phyloP scores from a whole-genome alignment of 371 early-diverging fungal genomes.

The Mortierella sp. region DNA sequence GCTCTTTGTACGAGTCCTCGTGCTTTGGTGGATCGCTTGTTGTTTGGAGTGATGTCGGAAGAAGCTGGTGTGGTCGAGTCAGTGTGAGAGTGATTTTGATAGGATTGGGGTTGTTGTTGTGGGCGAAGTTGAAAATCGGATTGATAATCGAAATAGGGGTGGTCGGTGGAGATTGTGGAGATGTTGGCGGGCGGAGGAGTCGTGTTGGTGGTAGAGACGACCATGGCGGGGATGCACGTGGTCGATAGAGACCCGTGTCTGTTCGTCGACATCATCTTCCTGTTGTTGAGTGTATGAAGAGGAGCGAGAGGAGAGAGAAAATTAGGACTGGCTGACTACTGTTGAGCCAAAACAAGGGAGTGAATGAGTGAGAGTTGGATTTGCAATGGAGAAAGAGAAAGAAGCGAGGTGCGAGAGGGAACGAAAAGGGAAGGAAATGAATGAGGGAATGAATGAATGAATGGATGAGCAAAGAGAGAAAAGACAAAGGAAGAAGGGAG shows the following conservation, averaged over 20 bases:
- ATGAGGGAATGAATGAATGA: neutral
- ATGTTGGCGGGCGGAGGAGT: neutral
- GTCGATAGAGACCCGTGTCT: neutral
- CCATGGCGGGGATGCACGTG: neutral
- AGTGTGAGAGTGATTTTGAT: too few species aligned
- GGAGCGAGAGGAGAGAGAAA: slow-evolving; percentile 1
- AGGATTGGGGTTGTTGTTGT: neutral
- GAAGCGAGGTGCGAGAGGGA: neutral
- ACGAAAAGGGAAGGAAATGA: neutral
- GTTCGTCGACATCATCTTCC: neutral
- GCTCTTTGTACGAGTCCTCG: neutral
- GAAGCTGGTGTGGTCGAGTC: neutral
- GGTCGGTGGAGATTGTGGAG: neutral
- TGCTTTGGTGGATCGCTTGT: neutral
- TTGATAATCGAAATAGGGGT: neutral
- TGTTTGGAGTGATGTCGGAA: neutral
- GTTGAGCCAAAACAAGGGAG: neutral
- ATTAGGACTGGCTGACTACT: neutral
- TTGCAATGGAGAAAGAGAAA: neutral
- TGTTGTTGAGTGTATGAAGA: neutral
- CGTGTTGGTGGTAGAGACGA: neutral
- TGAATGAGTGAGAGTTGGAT: neutral
- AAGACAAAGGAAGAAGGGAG: neutral
- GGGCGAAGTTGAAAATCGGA: neutral
- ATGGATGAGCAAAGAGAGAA: neutral